Evolutionary conservation across 192 early-diverging fungal species (phyloP), one percentile per base, ranked within the genome.

Genomic region (Entomortierella beljakovae): DNA sequence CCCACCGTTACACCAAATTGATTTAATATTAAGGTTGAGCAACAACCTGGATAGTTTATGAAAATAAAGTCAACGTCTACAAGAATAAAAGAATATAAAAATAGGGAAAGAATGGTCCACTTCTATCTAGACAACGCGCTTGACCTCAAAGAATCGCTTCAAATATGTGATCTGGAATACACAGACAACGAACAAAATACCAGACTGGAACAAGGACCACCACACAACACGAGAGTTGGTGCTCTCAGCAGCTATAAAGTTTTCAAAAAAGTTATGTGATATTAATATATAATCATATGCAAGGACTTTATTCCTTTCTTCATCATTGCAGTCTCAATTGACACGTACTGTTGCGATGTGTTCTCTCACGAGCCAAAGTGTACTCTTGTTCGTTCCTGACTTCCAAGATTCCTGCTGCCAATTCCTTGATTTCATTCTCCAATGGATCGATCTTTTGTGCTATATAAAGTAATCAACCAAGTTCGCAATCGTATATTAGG

Each of bases 181-280:
- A 50, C 86, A 90, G 61, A 94, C 90, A 26, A 82, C 84, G 38
- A 88, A 67, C n/a, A 94, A 71, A 34, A 90, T 71, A 22, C 70
- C 64, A 33, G 86, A 71, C 75, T 94, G 89, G 48, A 90, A 81
- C 28, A 93, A 57, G 51, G 93, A 90, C 92, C 91, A 93, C 88
- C 89, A 93, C 60, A 89, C 84, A 11, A 95, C 92, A 64, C 94
- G 90, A 49, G 89, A 70, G 81, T 94, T 91, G 23, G 92, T 95
- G 74, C 88, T 90, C 58, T 92, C 91, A 53, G 92, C 90, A 63
- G 92, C 92, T 94, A 82, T n/a, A n/a, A n/a, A n/a, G n/a, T n/a
- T n/a, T n/a, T n/a, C n/a, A n/a, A n/a, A n/a, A n/a, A n/a, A n/a
- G n/a, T n/a, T n/a, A n/a, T n/a, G n/a, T n/a, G n/a, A n/a, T n/a